Evolutionary conservation across 163 green algal genomes (phyloP).

Genomic region (Chlamydomonas reinhardtii): DNA sequence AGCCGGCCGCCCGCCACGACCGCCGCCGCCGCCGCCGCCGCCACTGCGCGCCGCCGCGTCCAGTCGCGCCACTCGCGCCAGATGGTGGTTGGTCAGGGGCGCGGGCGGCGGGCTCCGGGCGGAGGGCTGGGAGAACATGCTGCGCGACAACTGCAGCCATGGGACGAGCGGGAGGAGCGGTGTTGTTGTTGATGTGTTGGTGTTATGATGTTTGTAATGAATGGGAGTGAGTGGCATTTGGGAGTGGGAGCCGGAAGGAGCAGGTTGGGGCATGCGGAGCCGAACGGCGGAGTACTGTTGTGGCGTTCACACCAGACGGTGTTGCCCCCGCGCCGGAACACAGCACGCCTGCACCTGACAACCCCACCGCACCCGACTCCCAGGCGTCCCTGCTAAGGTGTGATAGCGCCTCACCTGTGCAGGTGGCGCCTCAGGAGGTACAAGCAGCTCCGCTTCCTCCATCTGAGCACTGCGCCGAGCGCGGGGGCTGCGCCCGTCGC

Average conservation of each 20-base stretch:
- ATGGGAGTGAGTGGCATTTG: too few relatives aligned
- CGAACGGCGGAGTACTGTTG: too few relatives aligned
- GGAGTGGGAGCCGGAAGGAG: too few relatives aligned
- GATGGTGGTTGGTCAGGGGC: conserved; percentile 23
- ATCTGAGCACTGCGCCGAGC: neutral
- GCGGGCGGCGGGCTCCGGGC: neutral
- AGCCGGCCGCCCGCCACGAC: neutral
- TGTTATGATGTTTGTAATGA: too few relatives aligned
- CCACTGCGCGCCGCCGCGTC: neutral
- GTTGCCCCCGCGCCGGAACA: too few relatives aligned
- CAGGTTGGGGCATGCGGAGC: too few relatives aligned
- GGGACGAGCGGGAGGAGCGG: too few relatives aligned
- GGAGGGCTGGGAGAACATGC: conserved; percentile 9
- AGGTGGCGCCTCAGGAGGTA: conserved; percentile 12
- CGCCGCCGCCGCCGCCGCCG: neutral
- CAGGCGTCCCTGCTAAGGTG: too few relatives aligned
- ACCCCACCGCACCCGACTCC: too few relatives aligned
- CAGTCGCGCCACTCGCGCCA: neutral
- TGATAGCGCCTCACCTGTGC: neutral
- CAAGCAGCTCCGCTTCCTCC: conserved; percentile 21
- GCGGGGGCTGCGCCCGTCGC: neutral
- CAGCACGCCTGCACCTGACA: too few relatives aligned
- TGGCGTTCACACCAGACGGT: too few relatives aligned
- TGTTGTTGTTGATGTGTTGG: too few relatives aligned
- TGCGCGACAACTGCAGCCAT: neutral